Conservation (phyloP, 371 early-diverging fungal genomes). For the Circinella minor region DNA sequence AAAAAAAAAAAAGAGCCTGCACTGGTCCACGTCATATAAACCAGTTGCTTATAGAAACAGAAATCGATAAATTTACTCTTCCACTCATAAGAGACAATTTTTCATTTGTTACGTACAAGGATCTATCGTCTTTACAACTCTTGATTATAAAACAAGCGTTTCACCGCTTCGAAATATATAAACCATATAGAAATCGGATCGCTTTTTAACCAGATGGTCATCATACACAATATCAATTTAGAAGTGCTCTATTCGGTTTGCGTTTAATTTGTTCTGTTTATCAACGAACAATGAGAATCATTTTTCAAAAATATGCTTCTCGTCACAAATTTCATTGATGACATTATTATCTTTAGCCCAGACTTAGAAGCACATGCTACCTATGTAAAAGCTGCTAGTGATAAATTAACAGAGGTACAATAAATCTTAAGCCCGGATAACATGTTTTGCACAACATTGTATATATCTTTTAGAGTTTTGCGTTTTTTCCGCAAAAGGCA, state of each 20-base stretch:
- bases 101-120: conserved; percentile 12
- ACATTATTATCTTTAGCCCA: conserved; percentile 10
- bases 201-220: neutral
- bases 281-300: conserved; percentile 21
- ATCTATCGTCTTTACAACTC: conserved; percentile 18
- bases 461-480: conserved; percentile 28
- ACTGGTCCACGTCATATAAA: conserved; percentile 31
- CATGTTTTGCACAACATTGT: conserved; percentile 20
- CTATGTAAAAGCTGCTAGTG: conserved; percentile 16
- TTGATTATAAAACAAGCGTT: conserved; percentile 34
- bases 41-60: conserved; percentile 10
- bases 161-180: conserved; percentile 29
- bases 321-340: conserved; percentile 21
- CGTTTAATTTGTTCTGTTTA: conserved; percentile 29
- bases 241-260: conserved; percentile 29
- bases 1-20: conserved; percentile 16
- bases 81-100: conserved; percentile 27
- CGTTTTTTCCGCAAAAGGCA: conserved; percentile 22
- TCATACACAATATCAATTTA: conserved; percentile 30
- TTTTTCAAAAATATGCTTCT: neutral
- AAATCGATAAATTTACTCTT: conserved; percentile 23
- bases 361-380: neutral
- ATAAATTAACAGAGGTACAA: conserved; percentile 20
- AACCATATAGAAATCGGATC: conserved; percentile 17
- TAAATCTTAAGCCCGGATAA: conserved; percentile 28